Conservation (phyloP, 1,284 basidiomycete species). For the Hymenochaete sp. region DNA sequence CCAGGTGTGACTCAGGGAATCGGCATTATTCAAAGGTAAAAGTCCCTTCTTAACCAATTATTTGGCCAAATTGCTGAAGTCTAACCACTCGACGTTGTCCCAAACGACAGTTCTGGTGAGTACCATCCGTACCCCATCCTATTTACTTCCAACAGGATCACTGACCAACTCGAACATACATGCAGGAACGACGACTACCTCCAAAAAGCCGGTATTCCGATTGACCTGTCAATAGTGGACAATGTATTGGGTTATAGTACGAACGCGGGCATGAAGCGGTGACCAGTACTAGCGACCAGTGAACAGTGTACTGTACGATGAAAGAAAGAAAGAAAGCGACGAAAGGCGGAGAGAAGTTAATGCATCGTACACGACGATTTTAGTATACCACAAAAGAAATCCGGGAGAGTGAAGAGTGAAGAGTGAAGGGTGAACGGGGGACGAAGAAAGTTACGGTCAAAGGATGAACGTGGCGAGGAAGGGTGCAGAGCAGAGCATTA, state of each 20-base stretch:
- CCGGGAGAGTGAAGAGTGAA: too few relatives aligned
- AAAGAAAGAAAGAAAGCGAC: background rate
- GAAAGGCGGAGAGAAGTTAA: conserved; percentile 3
- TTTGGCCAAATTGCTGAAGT: background rate
- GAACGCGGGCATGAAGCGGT: background rate
- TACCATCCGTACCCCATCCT: background rate
- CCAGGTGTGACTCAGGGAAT: conserved; percentile 76
- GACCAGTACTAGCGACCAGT: background rate
- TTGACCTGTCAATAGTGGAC: conserved; percentile 16
- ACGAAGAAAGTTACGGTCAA: too few relatives aligned
- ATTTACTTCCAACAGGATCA: background rate
- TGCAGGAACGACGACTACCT: conserved; percentile 18
- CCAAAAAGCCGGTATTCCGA: conserved; percentile 14
- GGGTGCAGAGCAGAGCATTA: too few relatives aligned
- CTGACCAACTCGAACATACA: too few relatives aligned
- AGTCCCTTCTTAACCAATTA: conserved; percentile 3
- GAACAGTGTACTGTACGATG: background rate
- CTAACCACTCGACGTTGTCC: background rate
- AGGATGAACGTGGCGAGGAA: too few relatives aligned
- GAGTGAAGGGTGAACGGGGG: too few relatives aligned
- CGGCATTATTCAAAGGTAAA: conserved; percentile 83
- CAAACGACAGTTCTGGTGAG: conserved; percentile 16
- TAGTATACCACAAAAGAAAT: too few relatives aligned
- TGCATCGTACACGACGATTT: too few relatives aligned
- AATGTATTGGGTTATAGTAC: conserved; percentile 13